Evolutionary conservation across 495 filamentous ascomycete species (phyloP), one percentile per base, ranked within the genome.

Genomic region (Acidomyces sp.): DNA sequence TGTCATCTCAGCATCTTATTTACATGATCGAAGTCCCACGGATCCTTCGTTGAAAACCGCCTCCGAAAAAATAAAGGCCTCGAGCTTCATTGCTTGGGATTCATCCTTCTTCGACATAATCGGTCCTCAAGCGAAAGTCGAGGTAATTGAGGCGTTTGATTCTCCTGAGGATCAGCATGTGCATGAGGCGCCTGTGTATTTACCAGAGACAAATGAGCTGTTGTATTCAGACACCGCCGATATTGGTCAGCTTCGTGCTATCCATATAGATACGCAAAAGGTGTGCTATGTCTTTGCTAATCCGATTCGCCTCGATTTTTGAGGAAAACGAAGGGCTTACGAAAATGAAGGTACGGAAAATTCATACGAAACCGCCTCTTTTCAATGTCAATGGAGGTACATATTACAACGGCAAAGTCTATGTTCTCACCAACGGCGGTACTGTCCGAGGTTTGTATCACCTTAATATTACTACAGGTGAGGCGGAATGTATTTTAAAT

Each of bases 171-270:
- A 20, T 28, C 4, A 40, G 9, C 43, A 46, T 23, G 43, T 46
- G 3, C 43, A 46, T 22, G 43, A 46, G 19, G 43, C 43, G 17
- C 43, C 43, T 6, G 35, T 46, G 20, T 46, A 40, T 16, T 10
- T 46, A 18, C 35, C 43, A 3, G 36, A 46, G 11, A 46, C 34
- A 18, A 46, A 46, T 19, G 43, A 46, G 26, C 16, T 46, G 15
- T 37, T 46, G n/a, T 46, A 25, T 28, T 37, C 43, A 3, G 43
- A 46, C 22, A 46, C 35, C 3, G 13, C 24, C 2, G 37, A 39
- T 12, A 34, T 24, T 31, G 43, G 43, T 4, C 40, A 30, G 35
- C 43, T 46, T 15, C 40, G 37, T 25, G 43, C 35, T 4, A 38
- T 40, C 43, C 39, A 46, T 15, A 24, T 39, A 12, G 43, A 39